Evolutionary conservation across 192 early-diverging fungal genomes (phyloP), one percentile per base, ranked within the genome.

Genomic region (Mortierella hygrophila): DNA sequence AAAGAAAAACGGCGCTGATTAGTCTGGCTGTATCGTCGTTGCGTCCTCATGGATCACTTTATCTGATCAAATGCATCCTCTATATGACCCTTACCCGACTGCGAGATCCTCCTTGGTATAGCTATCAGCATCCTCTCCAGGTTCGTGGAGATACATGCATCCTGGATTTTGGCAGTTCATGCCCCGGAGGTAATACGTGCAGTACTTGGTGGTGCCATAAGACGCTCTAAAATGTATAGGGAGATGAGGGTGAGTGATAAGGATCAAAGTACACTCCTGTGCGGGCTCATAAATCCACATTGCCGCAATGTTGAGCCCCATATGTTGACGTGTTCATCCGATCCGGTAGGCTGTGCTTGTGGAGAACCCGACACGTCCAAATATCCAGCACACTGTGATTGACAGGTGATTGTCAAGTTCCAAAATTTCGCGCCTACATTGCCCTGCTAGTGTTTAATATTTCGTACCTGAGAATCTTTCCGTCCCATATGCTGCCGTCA

Each of bases 121-220:
- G 76, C 96, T 96, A 68, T 98, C 97, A 3, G 96, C 97, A 82
- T 98, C 97, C 75, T 97, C 95, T 10, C 97, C 96, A 37, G 94
- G 93, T 85, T 98, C 97, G 89, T 99, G 99, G 74, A 99, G 84
- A 88, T 97, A 99, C 93, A 97, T 97, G 86, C 99, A 99, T 21
- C 92, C 94, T 3, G 96, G 94, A 86, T 98, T 99, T 82, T 96
- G 97, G 88, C 99, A 99, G 7, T 92, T 84, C 79, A 97, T 95
- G 82, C 93, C 95, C 42, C 97, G 95, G 75, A 99, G 88, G 85
- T 97, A 99, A 87, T 96, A 97, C 7, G 97, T 95, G 82, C 99
- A 99, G 90, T 99, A 99, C 85, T 99, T 99, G 49, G 99, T 99
- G 11, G 98, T 97, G 29, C 99, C 99, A 90, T 96, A 97, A 0